These are phyloP conservation scores for Tremella fuciformis DNA, from an alignment of 768 basidiomycete genomes.

Conservation along the genomic window DNA sequence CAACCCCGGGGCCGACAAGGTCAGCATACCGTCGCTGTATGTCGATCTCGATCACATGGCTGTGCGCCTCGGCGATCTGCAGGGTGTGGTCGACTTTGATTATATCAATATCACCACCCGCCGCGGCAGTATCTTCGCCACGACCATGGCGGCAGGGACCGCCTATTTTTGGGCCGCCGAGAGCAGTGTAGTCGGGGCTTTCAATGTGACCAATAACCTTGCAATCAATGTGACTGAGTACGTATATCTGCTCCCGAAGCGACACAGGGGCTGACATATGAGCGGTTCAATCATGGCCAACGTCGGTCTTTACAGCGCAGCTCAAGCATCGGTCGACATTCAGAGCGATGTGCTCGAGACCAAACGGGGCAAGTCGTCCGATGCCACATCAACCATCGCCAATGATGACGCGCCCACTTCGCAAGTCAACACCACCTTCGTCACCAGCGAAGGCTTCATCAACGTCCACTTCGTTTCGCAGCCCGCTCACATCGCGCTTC, in stretches of 20 bases:
- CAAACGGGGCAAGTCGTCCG: no score
- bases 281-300: constrained; percentile 29
- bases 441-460: constrained; percentile 41
- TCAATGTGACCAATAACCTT: constrained; percentile 42
- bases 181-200: constrained; percentile 36
- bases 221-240: constrained; percentile 44
- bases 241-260: constrained; percentile 14
- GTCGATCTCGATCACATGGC: constrained; percentile 39
- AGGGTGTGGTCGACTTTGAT: constrained; percentile 30
- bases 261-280: not conserved
- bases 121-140: constrained; percentile 35
- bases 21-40: constrained; percentile 23
- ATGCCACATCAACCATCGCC: constrained; percentile 4
- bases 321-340: constrained; percentile 3
- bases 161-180: not conserved
- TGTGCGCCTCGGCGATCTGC: constrained; percentile 39
- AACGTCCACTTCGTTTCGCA: constrained; percentile 38
- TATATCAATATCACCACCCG: constrained; percentile 21
- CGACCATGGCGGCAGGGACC: not conserved
- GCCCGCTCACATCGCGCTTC: constrained; percentile 30
- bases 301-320: constrained; percentile 25
- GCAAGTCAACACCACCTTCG: constrained; percentile 36
- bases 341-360: not conserved
- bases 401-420: constrained; percentile 7
- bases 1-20: constrained; percentile 1